Conservation (phyloP, 2,329 filamentous ascomycete species). For the Penicillium sp. region DNA sequence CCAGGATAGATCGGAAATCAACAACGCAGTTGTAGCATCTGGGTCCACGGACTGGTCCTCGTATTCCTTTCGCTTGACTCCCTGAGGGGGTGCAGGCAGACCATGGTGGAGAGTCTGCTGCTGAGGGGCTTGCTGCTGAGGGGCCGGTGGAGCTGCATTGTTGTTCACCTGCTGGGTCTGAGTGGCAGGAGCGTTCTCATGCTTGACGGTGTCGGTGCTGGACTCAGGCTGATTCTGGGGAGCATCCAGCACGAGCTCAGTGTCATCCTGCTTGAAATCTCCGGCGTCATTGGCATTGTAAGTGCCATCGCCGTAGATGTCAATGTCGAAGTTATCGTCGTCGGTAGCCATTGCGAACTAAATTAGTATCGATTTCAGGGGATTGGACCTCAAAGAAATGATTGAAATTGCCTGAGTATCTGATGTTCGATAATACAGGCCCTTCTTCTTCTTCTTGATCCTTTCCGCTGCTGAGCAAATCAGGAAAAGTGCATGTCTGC, state of each 20-base stretch:
- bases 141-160: slow-evolving; percentile 15
- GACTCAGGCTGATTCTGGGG: slow-evolving; percentile 30
- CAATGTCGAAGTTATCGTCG: slow-evolving; percentile 70
- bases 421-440: slow-evolving; percentile 39
- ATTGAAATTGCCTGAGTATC: slow-evolving; percentile 39
- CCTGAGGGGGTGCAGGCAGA: slow-evolving; percentile 50
- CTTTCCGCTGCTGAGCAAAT: slow-evolving; percentile 30
- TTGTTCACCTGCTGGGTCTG: slow-evolving; percentile 9
- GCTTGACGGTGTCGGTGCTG: slow-evolving; percentile 25
- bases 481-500: slow-evolving; percentile 48
- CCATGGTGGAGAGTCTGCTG: slow-evolving; percentile 22
- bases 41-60: slow-evolving; percentile 59
- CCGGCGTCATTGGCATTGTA: slow-evolving; percentile 51
- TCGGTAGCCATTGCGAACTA: slow-evolving; percentile 52
- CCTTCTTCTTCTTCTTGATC: slow-evolving; percentile 28
- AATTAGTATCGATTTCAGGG: slow-evolving; percentile 23
- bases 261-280: slow-evolving; percentile 42
- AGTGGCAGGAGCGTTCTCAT: slow-evolving; percentile 12
- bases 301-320: slow-evolving; percentile 65
- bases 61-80: slow-evolving; percentile 61
- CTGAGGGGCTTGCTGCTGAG: slow-evolving; percentile 23
- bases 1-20: slow-evolving; percentile 91
- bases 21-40: slow-evolving; percentile 67
- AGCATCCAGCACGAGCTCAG: slow-evolving; percentile 42
- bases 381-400: slow-evolving; percentile 28